Base-by-base conservation (phyloP, 2,329 filamentous ascomycete genomes). In the Cordyceps cicadae region DNA sequence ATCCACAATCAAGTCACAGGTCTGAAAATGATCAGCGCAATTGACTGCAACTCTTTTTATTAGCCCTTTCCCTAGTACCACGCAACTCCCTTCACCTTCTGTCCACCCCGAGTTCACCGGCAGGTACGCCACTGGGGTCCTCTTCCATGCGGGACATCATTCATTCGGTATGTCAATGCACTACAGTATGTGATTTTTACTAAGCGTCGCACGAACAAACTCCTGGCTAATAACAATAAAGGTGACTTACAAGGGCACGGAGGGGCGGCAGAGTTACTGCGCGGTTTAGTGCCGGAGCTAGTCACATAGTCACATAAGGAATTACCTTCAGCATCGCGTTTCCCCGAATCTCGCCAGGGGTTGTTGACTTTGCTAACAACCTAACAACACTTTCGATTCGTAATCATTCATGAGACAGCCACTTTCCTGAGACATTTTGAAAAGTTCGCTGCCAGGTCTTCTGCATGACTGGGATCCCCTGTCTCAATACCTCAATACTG, bases 1-100 rank as follows among this genome's bases (percentile, higher is more conserved):
- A 45, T 59, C 56, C 56, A 59, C 37, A 41, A 34, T 34, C 56
- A 49, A 57, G 54, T 57, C 54, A 57, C 54, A 50, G 45, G 45
- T 57, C 34, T 50, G 5, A 24, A 24, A 19, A 52, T 52, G 56
- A 59, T 59, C 48, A 48, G 39, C 56, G 48, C 21, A 9, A 21
- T 37, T 41, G 45, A 45, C 45, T 50, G 45, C 54, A 50, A 57
- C 45, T 26, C 43, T 56, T 19, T 48, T 32, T 29, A 5, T 37
- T 37, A 14, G 41, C 54, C 54, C 43, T 56, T 4, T 45, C 19
- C 45, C 48, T 1, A 11, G 26, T 39, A 43, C 48, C 43, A 24
- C n/a, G 50, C 50, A 52, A 24, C 45, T 53, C 50, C 14, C 46
- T 26, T 49, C 29, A 19, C 14, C n/a, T 50, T 32, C 45, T 39